These are phyloP conservation scores for Monilinia vaccinii-corymbosi DNA, from an alignment of 2,329 filamentous ascomycete species.

Conservation along the genomic window DNA sequence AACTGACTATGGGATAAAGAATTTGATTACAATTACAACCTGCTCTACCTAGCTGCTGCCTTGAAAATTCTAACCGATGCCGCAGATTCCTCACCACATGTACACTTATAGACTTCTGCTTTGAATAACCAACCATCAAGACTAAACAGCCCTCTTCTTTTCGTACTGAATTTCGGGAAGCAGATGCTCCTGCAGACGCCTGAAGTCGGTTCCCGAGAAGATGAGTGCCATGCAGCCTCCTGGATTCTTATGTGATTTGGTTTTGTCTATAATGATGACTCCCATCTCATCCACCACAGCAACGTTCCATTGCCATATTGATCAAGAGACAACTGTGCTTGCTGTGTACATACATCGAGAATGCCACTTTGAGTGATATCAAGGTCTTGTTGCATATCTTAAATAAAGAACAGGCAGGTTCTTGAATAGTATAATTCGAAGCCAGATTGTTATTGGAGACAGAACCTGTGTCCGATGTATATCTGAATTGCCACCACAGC, in stretches of 20 bases:
- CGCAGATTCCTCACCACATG: not conserved
- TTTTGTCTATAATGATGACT: not conserved
- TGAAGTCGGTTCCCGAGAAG: not conserved
- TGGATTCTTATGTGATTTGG: not conserved
- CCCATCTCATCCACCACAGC: not conserved
- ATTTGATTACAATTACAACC: not conserved
- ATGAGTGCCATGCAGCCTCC: not conserved
- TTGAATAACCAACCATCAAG: not conserved
- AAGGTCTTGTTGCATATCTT: not conserved
- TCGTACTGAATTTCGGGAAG: not conserved
- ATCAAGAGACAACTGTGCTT: not conserved
- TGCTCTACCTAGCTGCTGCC: no score
- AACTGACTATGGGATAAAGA: not conserved
- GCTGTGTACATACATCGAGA: no score
- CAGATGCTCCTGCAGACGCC: no score
- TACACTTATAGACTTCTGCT: not conserved
- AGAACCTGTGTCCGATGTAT: not conserved
- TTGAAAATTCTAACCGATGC: not conserved
- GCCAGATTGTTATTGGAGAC: not conserved
- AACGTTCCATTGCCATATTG: not conserved
- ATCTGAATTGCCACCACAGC: not conserved
- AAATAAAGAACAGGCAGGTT: not conserved
- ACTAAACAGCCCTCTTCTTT: not conserved
- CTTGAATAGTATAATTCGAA: not conserved
- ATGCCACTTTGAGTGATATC: no score